Conservation (phyloP, 257 asterid genomes). For the Apocynum venetum region DNA sequence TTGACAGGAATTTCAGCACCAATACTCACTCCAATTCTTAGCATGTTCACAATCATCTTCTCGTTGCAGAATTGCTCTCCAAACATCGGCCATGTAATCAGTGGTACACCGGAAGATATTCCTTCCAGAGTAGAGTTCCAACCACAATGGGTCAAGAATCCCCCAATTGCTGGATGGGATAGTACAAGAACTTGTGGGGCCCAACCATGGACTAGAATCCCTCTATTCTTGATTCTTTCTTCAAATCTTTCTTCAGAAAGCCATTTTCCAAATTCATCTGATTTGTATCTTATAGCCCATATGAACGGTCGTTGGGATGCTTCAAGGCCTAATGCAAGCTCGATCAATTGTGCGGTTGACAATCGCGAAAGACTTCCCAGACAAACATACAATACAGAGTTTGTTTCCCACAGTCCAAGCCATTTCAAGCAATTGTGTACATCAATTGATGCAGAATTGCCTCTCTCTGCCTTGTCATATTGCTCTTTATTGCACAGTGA, state of each 20-base stretch:
- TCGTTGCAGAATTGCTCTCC: constrained; percentile 64
- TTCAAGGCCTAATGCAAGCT: constrained; percentile 47
- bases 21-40: constrained; percentile 36
- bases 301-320: constrained; percentile 36
- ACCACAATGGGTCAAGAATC: constrained; percentile 55
- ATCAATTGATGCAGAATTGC: constrained; percentile 32
- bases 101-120: constrained; percentile 38
- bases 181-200: constrained; percentile 49
- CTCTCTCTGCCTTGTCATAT: constrained; percentile 34
- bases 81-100: constrained; percentile 56
- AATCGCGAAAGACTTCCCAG: constrained; percentile 45
- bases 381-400: constrained; percentile 44
- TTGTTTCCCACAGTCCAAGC: constrained; percentile 30
- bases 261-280: constrained; percentile 37
- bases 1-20: constrained; percentile 39
- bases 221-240: constrained; percentile 33
- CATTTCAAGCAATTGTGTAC: constrained; percentile 31
- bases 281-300: constrained; percentile 36
- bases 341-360: constrained; percentile 30
- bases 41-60: constrained; percentile 37
- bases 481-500: constrained; percentile 36
- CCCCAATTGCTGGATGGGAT: constrained; percentile 40
- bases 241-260: constrained; percentile 33
- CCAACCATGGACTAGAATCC: constrained; percentile 44
- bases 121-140: constrained; percentile 62